Evolutionary conservation across 306 rosid genomes (phyloP).

Genomic region (Hippophae tibetana): DNA sequence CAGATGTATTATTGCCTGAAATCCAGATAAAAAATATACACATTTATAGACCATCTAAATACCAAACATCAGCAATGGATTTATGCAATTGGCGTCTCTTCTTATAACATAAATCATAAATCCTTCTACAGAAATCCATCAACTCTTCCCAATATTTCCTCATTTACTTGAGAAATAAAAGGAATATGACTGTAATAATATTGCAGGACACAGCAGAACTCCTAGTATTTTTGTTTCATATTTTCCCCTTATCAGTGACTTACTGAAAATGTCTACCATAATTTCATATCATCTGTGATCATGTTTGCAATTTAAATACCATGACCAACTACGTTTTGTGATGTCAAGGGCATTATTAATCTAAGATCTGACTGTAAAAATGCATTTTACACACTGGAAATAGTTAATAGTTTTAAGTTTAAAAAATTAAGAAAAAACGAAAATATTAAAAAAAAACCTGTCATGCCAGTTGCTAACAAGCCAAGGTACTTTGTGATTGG

Average conservation of each 20-base stretch:
- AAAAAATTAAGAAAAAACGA: conserved; percentile 1
- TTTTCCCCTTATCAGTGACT: too few species aligned
- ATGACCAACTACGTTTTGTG: too few species aligned
- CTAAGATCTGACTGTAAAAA: not conserved
- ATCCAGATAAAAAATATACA: not conserved
- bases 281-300: too few species aligned
- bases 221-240: too few species aligned
- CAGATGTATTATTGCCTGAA: not conserved
- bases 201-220: not conserved
- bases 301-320: too few species aligned
- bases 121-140: too few species aligned
- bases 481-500: conserved; percentile 89
- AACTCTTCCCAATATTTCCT: too few species aligned
- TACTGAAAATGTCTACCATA: too few species aligned
- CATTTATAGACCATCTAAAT: not conserved
- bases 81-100: too few species aligned
- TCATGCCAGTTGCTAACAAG: conserved; percentile 93
- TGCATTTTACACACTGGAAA: not conserved
- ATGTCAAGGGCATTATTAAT: not conserved
- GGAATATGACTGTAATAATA: too few species aligned
- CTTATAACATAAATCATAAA: too few species aligned
- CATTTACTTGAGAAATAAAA: too few species aligned
- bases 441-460: conserved; percentile 33
- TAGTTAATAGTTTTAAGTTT: not conserved
- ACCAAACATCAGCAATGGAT: not conserved